Evolutionary conservation across 2,329 filamentous ascomycete genomes (phyloP).

Genomic region (Trichoderma simmonsii): DNA sequence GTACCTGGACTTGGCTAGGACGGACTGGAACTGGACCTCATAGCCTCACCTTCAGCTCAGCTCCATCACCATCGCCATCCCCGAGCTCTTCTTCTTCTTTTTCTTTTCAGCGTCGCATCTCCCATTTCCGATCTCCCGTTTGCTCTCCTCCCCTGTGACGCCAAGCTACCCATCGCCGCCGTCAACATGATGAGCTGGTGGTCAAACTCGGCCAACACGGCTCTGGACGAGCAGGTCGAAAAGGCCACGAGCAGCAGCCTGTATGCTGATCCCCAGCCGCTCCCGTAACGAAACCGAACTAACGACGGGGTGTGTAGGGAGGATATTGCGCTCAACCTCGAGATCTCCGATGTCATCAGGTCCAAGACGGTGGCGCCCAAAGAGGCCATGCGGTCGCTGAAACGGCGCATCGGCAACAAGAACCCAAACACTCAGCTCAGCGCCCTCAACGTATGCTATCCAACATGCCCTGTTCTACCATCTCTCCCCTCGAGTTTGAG

Average conservation of each 20-base stretch:
- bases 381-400: constrained; percentile 96
- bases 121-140: background rate
- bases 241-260: constrained; percentile 91
- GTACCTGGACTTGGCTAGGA: background rate
- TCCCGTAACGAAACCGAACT: background rate
- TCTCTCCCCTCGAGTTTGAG: background rate
- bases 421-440: constrained; percentile 97
- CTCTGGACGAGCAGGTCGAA: constrained; percentile 95
- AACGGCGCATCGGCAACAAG: constrained; percentile 91
- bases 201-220: constrained; percentile 86
- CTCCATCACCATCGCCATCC: constrained; percentile 6
- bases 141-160: constrained; percentile 6
- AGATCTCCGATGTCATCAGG: constrained; percentile 95
- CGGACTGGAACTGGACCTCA: background rate
- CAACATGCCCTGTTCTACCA: background rate
- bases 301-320: constrained; percentile 55
- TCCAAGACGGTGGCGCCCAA: constrained; percentile 97
- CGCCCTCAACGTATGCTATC: constrained; percentile 70
- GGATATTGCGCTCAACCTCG: constrained; percentile 94
- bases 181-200: constrained; percentile 81
- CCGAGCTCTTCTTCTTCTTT: background rate
- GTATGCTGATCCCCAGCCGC: constrained; percentile 48
- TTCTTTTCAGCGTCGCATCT: background rate
- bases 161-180: background rate
- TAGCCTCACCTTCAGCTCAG: constrained; percentile 8